Conservation (phyloP, 139 green algal species). For the Chlorella sp. region DNA sequence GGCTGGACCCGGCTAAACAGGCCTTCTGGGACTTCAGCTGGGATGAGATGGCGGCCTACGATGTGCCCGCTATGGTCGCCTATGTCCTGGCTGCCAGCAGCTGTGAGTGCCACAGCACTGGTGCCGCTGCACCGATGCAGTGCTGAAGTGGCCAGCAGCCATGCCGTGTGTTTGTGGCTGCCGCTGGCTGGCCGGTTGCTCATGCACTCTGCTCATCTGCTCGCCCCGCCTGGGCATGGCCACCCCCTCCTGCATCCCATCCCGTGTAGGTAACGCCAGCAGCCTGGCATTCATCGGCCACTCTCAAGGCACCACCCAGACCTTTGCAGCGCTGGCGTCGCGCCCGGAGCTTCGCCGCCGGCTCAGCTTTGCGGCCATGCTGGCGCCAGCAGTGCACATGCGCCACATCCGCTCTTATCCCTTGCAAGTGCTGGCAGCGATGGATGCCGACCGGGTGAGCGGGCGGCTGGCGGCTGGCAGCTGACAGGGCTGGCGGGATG, state of each 20-base stretch:
- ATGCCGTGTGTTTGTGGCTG: too few relatives aligned
- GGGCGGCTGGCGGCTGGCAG: too few relatives aligned
- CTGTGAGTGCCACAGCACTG: neutral
- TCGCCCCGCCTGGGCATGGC: too few relatives aligned
- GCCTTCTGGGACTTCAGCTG: slow-evolving; percentile 73
- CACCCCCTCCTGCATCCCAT: too few relatives aligned
- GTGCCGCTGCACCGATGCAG: neutral
- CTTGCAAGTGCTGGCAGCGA: slow-evolving; percentile 40
- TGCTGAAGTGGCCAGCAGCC: too few relatives aligned
- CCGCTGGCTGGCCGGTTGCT: too few relatives aligned
- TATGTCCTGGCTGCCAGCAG: slow-evolving; percentile 46
- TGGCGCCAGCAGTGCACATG: slow-evolving; percentile 75
- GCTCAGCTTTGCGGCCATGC: slow-evolving; percentile 58
- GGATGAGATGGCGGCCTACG: slow-evolving; percentile 72
- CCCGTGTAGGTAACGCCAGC: neutral
- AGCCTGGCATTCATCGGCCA: slow-evolving; percentile 50
- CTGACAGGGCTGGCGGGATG: too few relatives aligned
- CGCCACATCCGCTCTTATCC: slow-evolving; percentile 51
- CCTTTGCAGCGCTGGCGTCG: slow-evolving; percentile 63
- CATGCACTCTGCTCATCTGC: too few relatives aligned
- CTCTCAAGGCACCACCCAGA: slow-evolving; percentile 72
- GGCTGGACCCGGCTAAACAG: slow-evolving; percentile 36
- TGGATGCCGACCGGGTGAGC: slow-evolving; percentile 52
- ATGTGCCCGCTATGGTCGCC: slow-evolving; percentile 73
- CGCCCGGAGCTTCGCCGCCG: slow-evolving; percentile 44